Evolutionary conservation across 306 rosid genomes (phyloP).

Genomic region (Prinsepia uniflora): DNA sequence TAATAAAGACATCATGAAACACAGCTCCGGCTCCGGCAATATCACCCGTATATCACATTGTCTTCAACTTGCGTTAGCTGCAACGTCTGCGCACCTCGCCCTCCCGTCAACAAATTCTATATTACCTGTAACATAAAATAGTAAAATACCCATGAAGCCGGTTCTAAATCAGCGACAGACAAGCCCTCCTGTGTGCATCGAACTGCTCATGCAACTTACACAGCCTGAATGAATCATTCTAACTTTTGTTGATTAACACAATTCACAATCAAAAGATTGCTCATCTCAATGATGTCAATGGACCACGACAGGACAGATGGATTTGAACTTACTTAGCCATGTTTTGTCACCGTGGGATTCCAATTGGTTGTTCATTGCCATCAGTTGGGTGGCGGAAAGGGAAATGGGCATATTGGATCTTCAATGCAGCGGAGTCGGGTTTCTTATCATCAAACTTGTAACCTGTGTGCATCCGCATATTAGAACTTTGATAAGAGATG

Average conservation of each 20-base stretch:
- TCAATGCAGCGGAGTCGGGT: conserved; percentile 47
- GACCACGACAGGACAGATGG: conserved; percentile 20
- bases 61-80: background rate
- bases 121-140: background rate
- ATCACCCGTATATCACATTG: background rate
- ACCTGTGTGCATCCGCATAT: conserved; percentile 44
- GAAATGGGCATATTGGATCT: conserved; percentile 71
- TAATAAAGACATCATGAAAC: conserved; percentile 1
- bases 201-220: background rate
- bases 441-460: conserved; percentile 79
- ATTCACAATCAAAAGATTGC: background rate
- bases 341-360: conserved; percentile 26
- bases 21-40: background rate
- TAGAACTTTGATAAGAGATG: conserved; percentile 6
- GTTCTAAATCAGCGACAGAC: background rate
- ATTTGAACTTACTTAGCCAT: conserved; percentile 20
- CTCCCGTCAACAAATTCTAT: background rate
- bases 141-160: background rate
- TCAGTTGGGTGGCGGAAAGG: conserved; percentile 62
- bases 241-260: background rate
- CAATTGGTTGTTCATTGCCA: conserved; percentile 26
- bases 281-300: background rate
- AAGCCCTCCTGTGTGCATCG: background rate
- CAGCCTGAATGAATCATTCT: background rate
- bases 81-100: background rate